Percentiles rank a stretch among this genome's conserved stretches.
These are phyloP conservation scores for Lactarius hengduanensis DNA, from an alignment of 768 basidiomycete genomes.

Conservation along the genomic window DNA sequence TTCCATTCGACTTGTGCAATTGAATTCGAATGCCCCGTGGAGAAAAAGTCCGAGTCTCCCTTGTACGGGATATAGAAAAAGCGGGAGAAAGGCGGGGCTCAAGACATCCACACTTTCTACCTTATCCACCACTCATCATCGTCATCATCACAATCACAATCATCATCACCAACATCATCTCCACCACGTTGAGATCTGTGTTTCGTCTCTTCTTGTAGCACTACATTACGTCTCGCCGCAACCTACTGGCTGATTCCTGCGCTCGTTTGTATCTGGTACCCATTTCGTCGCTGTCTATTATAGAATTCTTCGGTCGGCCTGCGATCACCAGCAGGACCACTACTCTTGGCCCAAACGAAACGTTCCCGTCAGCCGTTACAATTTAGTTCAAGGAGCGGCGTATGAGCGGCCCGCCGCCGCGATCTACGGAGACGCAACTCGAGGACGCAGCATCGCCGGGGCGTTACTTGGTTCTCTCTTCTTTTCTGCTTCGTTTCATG, in stretches of 20 bases:
- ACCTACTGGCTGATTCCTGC: neutral
- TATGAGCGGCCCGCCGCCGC: neutral
- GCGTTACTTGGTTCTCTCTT: neutral
- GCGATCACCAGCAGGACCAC: neutral
- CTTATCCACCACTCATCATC: slow-evolving; percentile 1
- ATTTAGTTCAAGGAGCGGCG: neutral
- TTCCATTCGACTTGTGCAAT: slow-evolving; percentile 25
- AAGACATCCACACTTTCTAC: neutral
- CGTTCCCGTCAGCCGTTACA: neutral
- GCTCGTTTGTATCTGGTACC: slow-evolving; percentile 2
- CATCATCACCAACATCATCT: neutral
- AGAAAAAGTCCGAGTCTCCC: no score
- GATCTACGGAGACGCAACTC: neutral
- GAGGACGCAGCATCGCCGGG: neutral
- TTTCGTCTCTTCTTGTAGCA: slow-evolving; percentile 18
- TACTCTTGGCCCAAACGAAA: neutral
- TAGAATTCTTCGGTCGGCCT: neutral
- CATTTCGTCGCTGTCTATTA: slow-evolving; percentile 2
- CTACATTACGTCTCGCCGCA: slow-evolving; percentile 9
- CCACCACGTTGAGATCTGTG: neutral
- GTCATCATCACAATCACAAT: slow-evolving; percentile 3
- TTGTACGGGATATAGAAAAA: neutral
- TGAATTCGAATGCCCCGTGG: neutral
- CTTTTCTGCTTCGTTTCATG: neutral
- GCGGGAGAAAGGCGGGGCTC: neutral